These are phyloP conservation scores for Coemansia sp. DNA, from an alignment of 192 early-diverging fungal genomes.

Conservation along the genomic window DNA sequence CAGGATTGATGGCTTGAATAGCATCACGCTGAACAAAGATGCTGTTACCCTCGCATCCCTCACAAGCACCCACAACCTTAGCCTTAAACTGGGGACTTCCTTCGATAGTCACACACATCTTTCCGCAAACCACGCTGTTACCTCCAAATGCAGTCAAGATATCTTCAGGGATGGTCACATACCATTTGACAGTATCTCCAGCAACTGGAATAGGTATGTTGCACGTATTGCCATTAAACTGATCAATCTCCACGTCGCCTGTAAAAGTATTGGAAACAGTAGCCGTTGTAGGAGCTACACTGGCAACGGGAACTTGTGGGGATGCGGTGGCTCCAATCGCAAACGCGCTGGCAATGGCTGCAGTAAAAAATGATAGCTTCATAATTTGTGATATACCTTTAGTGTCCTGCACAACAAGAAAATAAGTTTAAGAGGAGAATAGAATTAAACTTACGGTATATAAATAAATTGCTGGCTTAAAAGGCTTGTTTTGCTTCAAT, in stretches of 20 bases:
- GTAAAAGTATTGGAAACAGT: background rate
- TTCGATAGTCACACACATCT: constrained; percentile 1
- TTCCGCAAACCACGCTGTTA: background rate
- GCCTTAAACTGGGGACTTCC: background rate
- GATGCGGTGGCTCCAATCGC: background rate
- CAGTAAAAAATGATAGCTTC: background rate
- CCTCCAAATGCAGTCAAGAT: background rate
- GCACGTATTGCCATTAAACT: constrained; percentile 2
- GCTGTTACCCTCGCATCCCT: background rate
- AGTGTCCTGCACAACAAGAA: background rate
- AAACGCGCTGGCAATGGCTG: background rate
- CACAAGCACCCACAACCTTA: background rate
- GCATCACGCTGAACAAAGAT: background rate
- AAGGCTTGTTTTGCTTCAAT: too few species aligned
- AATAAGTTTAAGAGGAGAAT: too few species aligned
- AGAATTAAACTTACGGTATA: too few species aligned
- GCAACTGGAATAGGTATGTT: background rate
- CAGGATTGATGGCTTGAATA: background rate
- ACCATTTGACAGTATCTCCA: background rate
- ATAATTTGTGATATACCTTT: background rate
- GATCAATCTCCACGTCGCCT: constrained; percentile 2
- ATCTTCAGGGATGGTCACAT: background rate
- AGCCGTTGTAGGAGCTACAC: background rate
- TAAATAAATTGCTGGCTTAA: too few species aligned
- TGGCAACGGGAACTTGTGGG: background rate